Conservation (phyloP, 1,284 basidiomycete species). For the Peniophora sp. region DNA sequence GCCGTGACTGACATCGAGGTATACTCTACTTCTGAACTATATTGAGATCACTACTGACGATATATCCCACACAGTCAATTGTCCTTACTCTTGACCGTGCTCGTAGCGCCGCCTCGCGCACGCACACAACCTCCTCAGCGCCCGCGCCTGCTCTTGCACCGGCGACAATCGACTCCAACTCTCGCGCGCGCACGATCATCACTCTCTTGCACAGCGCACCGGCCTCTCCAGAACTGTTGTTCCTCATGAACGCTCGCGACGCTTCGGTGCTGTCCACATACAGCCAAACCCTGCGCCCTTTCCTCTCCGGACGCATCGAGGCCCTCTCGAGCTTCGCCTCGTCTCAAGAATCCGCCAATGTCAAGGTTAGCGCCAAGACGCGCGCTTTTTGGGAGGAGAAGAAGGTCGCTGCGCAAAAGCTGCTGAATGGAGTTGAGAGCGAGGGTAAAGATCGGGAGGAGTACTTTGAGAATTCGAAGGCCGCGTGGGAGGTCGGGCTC, state of each 20-base stretch:
- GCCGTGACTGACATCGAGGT: conserved; percentile 74
- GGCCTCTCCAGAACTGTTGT: conserved; percentile 44
- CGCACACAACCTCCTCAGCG: conserved; percentile 56
- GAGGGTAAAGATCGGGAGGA: conserved; percentile 23
- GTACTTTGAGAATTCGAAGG: conserved; percentile 25
- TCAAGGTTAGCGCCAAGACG: conserved; percentile 55
- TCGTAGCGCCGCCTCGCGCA: conserved; percentile 56
- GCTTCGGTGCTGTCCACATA: conserved; percentile 33
- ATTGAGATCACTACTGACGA: conserved; percentile 2
- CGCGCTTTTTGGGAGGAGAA: conserved; percentile 50
- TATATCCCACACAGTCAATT: conserved; percentile 45
- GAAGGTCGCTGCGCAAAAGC: conserved; percentile 34
- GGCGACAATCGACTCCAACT: conserved; percentile 68
- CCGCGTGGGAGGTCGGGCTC: conserved; percentile 36
- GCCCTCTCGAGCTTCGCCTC: conserved; percentile 48
- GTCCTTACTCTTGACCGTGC: conserved; percentile 80
- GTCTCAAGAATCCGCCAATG: conserved; percentile 35
- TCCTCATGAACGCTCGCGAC: conserved; percentile 45
- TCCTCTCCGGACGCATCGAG: conserved; percentile 40
- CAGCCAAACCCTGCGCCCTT: conserved; percentile 31
- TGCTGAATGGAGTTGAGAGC: conserved; percentile 35
- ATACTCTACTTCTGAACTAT: conserved; percentile 1
- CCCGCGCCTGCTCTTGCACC: conserved; percentile 76
- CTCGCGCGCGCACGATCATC: conserved; percentile 54
- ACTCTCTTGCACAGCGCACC: conserved; percentile 52